phyloP scores from a whole-genome alignment of 306 rosid genomes.

The Cicer arietinum region DNA sequence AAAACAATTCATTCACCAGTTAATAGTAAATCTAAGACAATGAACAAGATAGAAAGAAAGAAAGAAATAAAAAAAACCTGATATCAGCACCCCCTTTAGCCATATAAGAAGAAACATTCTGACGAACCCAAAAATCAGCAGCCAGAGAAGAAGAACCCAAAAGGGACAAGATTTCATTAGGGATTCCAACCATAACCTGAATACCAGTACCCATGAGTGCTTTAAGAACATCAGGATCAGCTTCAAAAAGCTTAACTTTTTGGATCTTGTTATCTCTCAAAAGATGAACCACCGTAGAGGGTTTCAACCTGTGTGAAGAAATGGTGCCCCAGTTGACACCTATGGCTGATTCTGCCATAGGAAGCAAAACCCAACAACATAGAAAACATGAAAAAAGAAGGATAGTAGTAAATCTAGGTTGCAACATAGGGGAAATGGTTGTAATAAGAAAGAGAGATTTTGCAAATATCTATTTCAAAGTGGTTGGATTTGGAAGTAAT shows the following conservation, averaged over 20 bases:
- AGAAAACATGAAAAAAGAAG: conserved; percentile 35
- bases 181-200: conserved; percentile 88
- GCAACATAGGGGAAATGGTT: conserved; percentile 50
- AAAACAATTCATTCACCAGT: background rate
- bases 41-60: background rate
- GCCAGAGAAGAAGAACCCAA: conserved; percentile 70
- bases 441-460: background rate
- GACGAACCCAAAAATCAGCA: conserved; percentile 83
- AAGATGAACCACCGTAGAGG: conserved; percentile 81
- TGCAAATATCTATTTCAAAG: background rate
- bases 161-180: conserved; percentile 76
- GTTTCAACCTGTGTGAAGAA: conserved; percentile 72
- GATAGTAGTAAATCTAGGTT: conserved; percentile 43
- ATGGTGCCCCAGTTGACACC: conserved; percentile 95
- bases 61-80: conserved; percentile 54
- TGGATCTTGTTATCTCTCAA: conserved; percentile 65
- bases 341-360: conserved; percentile 64
- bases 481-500: background rate
- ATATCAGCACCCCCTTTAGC: conserved; percentile 81
- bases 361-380: conserved; percentile 46
- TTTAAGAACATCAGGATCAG: conserved; percentile 63
- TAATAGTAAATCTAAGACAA: conserved; percentile 32
- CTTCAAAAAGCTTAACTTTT: conserved; percentile 88
- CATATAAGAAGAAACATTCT: conserved; percentile 70
- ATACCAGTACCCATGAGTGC: conserved; percentile 77